phyloP scores from a whole-genome alignment of 148 eudicot genomes.

The Dianthus caryophyllus region DNA sequence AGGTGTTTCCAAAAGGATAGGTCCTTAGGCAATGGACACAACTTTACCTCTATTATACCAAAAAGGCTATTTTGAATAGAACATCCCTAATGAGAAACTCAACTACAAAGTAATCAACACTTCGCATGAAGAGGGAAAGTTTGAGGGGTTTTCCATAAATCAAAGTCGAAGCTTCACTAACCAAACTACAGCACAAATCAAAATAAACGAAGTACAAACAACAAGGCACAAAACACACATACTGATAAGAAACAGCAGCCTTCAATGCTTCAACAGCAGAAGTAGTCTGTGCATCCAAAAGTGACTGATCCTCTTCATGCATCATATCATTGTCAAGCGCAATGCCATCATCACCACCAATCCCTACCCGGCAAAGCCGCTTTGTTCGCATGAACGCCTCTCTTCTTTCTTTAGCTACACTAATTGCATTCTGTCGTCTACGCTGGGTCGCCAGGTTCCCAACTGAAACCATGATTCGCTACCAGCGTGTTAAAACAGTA shows the following conservation, averaged over 20 bases:
- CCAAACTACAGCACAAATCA: conserved; percentile 4
- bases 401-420: conserved; percentile 79
- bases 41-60: background rate
- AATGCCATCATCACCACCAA: conserved; percentile 38
- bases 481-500: conserved; percentile 1
- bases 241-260: conserved; percentile 52
- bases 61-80: background rate
- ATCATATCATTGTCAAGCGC: conserved; percentile 58
- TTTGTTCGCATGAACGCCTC: conserved; percentile 80
- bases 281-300: conserved; percentile 65
- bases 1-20: background rate
- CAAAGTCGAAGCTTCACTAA: conserved; percentile 1
- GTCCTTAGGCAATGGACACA: background rate
- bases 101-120: background rate
- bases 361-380: conserved; percentile 77
- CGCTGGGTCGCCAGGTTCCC: conserved; percentile 69
- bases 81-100: background rate
- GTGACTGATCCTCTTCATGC: conserved; percentile 73
- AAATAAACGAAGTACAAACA: background rate
- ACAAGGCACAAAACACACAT: conserved; percentile 20
- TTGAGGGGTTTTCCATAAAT: background rate
- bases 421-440: conserved; percentile 69
- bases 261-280: conserved; percentile 80
- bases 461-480: conserved; percentile 35
- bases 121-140: background rate